phyloP scores from a whole-genome alignment of 2,329 filamentous ascomycete species.

The Acephala macrosclerotiorum region DNA sequence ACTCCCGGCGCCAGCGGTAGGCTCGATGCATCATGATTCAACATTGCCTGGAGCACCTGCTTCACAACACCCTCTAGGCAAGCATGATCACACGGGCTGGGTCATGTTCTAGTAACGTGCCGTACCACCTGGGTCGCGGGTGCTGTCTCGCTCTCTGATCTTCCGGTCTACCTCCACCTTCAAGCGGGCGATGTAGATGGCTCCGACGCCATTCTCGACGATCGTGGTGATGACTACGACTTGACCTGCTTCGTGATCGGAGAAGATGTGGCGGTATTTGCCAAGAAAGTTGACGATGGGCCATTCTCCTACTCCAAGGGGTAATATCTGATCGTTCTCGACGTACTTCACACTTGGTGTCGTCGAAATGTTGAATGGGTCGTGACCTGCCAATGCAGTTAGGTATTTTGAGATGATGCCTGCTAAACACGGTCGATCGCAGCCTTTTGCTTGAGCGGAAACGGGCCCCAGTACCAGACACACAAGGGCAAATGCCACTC shows the following conservation, averaged over 20 bases:
- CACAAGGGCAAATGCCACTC: background rate
- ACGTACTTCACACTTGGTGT: slow-evolving; percentile 17
- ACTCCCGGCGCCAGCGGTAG: slow-evolving; percentile 8
- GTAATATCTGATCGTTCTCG: slow-evolving; percentile 16
- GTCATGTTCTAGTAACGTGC: slow-evolving; percentile 17
- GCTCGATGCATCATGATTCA: slow-evolving; percentile 4
- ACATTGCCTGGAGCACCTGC: slow-evolving; percentile 16
- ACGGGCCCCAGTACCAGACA: background rate
- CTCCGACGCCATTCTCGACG: slow-evolving; percentile 9
- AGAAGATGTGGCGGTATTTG: slow-evolving; percentile 15
- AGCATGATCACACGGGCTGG: slow-evolving; percentile 11
- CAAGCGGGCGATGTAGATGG: slow-evolving; percentile 17
- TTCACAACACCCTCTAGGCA: slow-evolving; percentile 5
- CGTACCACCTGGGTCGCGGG: slow-evolving; percentile 14
- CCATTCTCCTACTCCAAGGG: slow-evolving; percentile 8
- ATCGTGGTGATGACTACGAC: slow-evolving; percentile 20
- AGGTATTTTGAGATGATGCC: slow-evolving; percentile 11
- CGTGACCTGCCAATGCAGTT: slow-evolving; percentile 6
- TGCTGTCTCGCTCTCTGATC: slow-evolving; percentile 19
- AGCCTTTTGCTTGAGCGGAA: background rate
- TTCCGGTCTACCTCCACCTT: slow-evolving; percentile 11
- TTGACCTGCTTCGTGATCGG: slow-evolving; percentile 14
- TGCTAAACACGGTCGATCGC: slow-evolving; percentile 16
- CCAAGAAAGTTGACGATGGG: background rate
- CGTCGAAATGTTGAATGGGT: background rate